These are phyloP conservation scores for Microcyclosporella mali DNA, from an alignment of 2,329 filamentous ascomycete species.

Conservation along the genomic window DNA sequence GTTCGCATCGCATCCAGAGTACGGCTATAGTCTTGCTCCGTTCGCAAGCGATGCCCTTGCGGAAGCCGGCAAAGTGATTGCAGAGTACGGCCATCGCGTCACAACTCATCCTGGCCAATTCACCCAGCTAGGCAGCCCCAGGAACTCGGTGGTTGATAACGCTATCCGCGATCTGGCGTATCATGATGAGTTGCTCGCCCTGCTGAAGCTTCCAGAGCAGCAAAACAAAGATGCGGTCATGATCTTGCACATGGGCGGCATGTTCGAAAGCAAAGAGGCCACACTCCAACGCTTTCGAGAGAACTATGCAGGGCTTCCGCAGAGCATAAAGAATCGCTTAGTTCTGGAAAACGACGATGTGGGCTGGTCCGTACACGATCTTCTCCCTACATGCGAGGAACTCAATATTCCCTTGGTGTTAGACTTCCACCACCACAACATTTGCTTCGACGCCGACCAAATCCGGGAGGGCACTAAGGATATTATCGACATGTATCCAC, in stretches of 20 bases:
- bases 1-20: slow-evolving; percentile 80
- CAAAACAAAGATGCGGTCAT: slow-evolving; percentile 81
- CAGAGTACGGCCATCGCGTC: slow-evolving; percentile 72
- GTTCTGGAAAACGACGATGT: slow-evolving; percentile 96
- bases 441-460: slow-evolving; percentile 67
- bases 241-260: slow-evolving; percentile 89
- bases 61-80: slow-evolving; percentile 70
- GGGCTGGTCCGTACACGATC: slow-evolving; percentile 82
- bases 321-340: slow-evolving; percentile 68
- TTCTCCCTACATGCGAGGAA: slow-evolving; percentile 85
- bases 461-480: slow-evolving; percentile 80
- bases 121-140: slow-evolving; percentile 82
- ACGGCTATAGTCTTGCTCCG: slow-evolving; percentile 76
- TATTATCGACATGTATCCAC: slow-evolving; percentile 66
- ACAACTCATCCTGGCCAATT: slow-evolving; percentile 91
- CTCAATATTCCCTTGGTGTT: slow-evolving; percentile 89
- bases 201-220: slow-evolving; percentile 71
- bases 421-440: slow-evolving; percentile 94
- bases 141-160: slow-evolving; percentile 66
- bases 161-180: slow-evolving; percentile 79
- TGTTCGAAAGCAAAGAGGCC: slow-evolving; percentile 77
- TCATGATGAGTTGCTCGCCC: slow-evolving; percentile 74
- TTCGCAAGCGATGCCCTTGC: slow-evolving; percentile 75
- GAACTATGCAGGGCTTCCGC: slow-evolving; percentile 63
- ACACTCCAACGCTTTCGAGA: slow-evolving; percentile 71